These are phyloP conservation scores for Cordyceps sp. DNA, from an alignment of 2,329 filamentous ascomycete genomes.

Conservation along the genomic window DNA sequence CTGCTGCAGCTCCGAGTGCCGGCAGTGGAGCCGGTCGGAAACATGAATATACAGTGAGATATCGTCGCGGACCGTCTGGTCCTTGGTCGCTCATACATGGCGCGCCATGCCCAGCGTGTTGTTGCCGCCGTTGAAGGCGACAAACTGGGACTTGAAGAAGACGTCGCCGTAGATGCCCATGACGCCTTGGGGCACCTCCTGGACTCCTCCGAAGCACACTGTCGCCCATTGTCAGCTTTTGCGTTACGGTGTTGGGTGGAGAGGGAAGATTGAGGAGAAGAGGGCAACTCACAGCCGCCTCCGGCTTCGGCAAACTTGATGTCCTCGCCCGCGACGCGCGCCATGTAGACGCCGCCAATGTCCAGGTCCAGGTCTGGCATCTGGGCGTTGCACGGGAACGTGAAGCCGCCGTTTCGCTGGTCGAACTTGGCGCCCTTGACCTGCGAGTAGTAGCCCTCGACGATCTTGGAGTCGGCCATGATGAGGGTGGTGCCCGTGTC, in stretches of 20 bases:
- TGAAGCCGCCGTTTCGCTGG: conserved; percentile 24
- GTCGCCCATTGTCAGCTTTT: neutral
- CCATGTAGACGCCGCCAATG: conserved; percentile 39
- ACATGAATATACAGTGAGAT: neutral
- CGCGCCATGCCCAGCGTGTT: conserved; percentile 32
- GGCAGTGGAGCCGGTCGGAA: neutral
- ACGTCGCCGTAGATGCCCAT: conserved; percentile 48
- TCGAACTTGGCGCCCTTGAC: conserved; percentile 26
- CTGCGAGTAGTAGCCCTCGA: conserved; percentile 29
- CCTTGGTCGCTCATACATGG: neutral
- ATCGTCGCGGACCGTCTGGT: neutral
- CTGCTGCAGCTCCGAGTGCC: too few species aligned
- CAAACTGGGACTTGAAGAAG: conserved; percentile 44
- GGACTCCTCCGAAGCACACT: conserved; percentile 53
- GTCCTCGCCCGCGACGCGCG: conserved; percentile 33
- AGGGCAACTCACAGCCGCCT: conserved; percentile 27
- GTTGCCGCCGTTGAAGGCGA: conserved; percentile 39
- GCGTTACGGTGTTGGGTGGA: too few species aligned
- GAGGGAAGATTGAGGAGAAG: neutral
- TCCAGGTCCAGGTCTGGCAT: conserved; percentile 35
- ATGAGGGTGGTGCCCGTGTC: conserved; percentile 49
- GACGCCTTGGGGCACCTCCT: conserved; percentile 32
- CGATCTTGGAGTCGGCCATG: conserved; percentile 36
- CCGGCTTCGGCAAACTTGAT: conserved; percentile 35
- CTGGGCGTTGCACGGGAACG: conserved; percentile 25